Conservation (phyloP, 768 basidiomycete genomes). For the Phylloporus scabripes region DNA sequence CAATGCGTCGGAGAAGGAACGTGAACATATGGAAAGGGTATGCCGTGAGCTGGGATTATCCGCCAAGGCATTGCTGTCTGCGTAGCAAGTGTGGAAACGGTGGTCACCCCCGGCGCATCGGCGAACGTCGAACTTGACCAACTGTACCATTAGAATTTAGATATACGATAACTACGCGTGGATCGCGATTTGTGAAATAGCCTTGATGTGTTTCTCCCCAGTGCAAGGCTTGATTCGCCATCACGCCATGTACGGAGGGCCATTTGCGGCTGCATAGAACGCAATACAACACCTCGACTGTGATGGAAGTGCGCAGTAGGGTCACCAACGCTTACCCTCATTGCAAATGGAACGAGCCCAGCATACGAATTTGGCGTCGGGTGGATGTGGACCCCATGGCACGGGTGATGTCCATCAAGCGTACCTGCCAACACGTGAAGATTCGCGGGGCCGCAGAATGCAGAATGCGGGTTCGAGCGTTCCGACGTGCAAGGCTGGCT, state of each 20-base stretch:
- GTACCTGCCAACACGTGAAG: neutral
- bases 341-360: neutral
- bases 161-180: neutral
- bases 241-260: neutral
- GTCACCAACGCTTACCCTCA: neutral
- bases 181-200: neutral
- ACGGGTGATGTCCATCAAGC: neutral
- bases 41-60: conserved; percentile 28
- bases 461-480: neutral
- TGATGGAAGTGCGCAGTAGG: neutral
- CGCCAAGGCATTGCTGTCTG: conserved; percentile 17
- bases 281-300: neutral
- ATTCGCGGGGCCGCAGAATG: neutral
- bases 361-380: neutral
- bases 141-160: neutral
- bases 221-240: neutral
- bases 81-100: conserved; percentile 1
- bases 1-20: conserved; percentile 22
- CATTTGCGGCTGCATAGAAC: neutral
- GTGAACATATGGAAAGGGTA: conserved; percentile 24
- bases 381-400: neutral
- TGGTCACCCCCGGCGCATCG: neutral
- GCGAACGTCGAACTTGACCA: neutral
- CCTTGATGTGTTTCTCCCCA: neutral
- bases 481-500: neutral